A percentile compares a stretch with the other conserved stretches of the same genome.
Conservation (phyloP, 805 yeast species). For the Candida silvicultrix region DNA sequence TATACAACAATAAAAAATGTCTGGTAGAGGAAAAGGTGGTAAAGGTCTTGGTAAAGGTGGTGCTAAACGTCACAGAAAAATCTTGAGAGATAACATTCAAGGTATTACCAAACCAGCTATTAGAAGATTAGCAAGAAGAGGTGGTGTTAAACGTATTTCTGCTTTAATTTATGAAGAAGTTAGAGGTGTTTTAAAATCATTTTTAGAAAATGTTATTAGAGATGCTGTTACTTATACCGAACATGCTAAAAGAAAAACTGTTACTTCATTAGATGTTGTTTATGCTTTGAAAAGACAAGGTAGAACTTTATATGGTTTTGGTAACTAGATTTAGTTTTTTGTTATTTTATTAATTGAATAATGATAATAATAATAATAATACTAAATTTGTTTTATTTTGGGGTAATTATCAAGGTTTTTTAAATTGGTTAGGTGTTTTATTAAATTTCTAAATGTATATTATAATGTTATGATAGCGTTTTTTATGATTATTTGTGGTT, state of each 20-base stretch:
- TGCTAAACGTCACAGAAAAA: constrained; percentile 99
- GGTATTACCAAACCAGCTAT: constrained; percentile 99
- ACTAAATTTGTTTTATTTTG: background rate
- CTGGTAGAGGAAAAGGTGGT: constrained; percentile 99
- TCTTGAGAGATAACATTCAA: constrained; percentile 98
- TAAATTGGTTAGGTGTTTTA: background rate
- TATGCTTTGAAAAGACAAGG: constrained; percentile 99
- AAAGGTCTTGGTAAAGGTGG: constrained; percentile 99
- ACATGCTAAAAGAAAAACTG: constrained; percentile 99
- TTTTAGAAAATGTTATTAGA: constrained; percentile 96
- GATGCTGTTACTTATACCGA: constrained; percentile 99
- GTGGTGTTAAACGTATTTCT: constrained; percentile 99
- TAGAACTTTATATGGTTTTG: constrained; percentile 99
- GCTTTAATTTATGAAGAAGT: constrained; percentile 98
- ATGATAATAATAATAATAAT: no score
- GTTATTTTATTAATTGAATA: background rate
- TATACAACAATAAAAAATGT: constrained; percentile 47
- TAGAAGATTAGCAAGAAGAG: constrained; percentile 99
- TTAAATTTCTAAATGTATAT: background rate
- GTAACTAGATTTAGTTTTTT: constrained; percentile 66
- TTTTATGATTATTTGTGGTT: background rate
- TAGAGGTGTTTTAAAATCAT: constrained; percentile 92
- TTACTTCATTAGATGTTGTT: constrained; percentile 96
- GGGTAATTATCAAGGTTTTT: background rate
- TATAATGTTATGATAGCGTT: background rate